Evolutionary conservation across 2,329 filamentous ascomycete genomes (phyloP), one percentile per base, ranked within the genome.

Genomic region (Colletotrichum tamarilloi): DNA sequence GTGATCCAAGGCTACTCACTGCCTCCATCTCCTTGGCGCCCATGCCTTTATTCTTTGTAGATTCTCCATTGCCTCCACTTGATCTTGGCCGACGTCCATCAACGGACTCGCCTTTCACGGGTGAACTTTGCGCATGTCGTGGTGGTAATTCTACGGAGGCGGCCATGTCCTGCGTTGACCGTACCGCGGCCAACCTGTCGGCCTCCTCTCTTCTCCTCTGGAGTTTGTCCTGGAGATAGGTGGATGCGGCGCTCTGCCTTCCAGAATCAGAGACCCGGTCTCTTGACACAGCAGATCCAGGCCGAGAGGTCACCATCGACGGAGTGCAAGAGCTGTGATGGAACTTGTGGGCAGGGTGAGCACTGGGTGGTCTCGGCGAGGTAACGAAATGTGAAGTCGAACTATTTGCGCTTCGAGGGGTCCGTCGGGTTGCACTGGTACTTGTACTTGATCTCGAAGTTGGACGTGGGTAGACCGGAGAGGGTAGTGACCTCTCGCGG

Each of bases 21-120:
- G 91, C 86, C 80, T 94, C 92, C 84, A 92, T 91, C 76, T 93
- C 92, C 78, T 92, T 92, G 7, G 91, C 83, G 2, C 92, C 91
- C 81, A 92, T 85, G 4, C 86, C 86, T 75, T 87, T 90, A 75
- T 87, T 87, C 76, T 84, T 87, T 12, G 80, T 75, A 9, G 79
- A 68, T 9, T 88, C 87, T 7, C 76, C 71, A 12, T 82, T 79
- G 8, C 79, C 83, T 26, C 80, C 79, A 65, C 85, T 86, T 1
- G 86, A 87, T n/a, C 80, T 80, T 1, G 86, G 86, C 8, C 85
- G 82, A 46, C 80, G 81, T 32, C 79, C 80, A 26, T 83, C 84
- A 5, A 32, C 57, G 0, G 79, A 76, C 68, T 80, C 77, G 73
- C 81, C 69, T 77, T 82, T 84, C 38, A 80, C 77, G 0, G 86